Evolutionary conservation across 2,329 filamentous ascomycete genomes (phyloP), one percentile per base, ranked within the genome.

Genomic region (Paecilomyces variotii): DNA sequence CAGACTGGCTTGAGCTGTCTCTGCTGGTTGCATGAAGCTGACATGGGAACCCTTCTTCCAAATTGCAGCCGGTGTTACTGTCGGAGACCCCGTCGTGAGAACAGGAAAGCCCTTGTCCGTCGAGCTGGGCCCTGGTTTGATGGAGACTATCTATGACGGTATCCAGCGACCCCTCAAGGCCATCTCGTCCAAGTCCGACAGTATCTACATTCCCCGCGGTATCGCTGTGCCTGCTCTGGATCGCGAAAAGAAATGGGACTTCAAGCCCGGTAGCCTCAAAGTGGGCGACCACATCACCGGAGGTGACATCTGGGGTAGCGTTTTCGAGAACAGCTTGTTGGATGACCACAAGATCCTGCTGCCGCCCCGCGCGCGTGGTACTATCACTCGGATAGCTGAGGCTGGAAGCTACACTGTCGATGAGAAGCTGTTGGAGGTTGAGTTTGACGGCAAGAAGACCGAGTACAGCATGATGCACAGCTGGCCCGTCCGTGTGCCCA

Each of bases 141-240:
- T 99, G 84, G 93, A 97, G 80, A 97, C 94, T 66, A 99, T 99
- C 76, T 99, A 97, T 82, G 94, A 99, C 76, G 94, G 94, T 80
- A 99, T 99, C 70, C 94, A 99, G 78, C 88, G 94, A 73, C 94
- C 94, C 55, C 87, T 99, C 68, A 88, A 88, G 78, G 87, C 85
- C 65, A 99, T 99, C 70, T 82, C 90, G 67, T 80, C 87, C 49
- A 78, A 84, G 54, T 86, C 91, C 56, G 81, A 91, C 71, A 91
- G 90, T 77, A 99, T 99, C 77, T 99, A 99, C 78, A 99, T 99
- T 64, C 94, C 94, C 70, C 90, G 94, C 68, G 94, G 94, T 76
- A 93, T 99, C 72, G 79, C 89, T 59, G 84, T 92, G 34, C 91
- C 93, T 56, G 88, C 92, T 53, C 84, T 99, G 72, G 88, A 97